Conservation (phyloP, 805 yeast genomes). For the Candida nonsorbophila region DNA sequence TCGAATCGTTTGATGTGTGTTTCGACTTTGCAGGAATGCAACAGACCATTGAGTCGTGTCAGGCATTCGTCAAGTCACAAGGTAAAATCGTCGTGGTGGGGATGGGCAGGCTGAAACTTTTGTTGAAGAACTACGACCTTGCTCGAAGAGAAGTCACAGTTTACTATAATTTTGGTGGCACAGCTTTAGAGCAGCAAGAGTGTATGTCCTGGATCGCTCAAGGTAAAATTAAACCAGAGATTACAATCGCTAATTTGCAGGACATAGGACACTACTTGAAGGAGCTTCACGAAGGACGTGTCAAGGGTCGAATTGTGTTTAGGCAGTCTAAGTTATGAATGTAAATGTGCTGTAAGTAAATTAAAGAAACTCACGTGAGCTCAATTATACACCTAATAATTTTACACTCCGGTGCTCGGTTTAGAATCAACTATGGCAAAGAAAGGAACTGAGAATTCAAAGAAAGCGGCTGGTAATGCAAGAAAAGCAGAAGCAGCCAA, state of each 20-base stretch:
- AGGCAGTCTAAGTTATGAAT: slow-evolving; percentile 1
- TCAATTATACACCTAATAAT: too few relatives aligned
- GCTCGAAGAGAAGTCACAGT: slow-evolving; percentile 38
- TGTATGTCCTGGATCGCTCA: slow-evolving; percentile 35
- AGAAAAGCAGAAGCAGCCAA: slow-evolving; percentile 61
- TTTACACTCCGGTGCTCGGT: too few relatives aligned
- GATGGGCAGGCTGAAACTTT: slow-evolving; percentile 28
- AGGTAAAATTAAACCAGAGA: slow-evolving; percentile 36
- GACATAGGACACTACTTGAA: slow-evolving; percentile 31
- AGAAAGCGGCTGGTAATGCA: slow-evolving; percentile 61
- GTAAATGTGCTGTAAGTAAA: background rate
- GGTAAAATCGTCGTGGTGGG: slow-evolving; percentile 43
- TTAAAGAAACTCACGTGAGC: background rate
- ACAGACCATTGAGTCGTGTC: slow-evolving; percentile 20
- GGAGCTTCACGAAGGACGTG: slow-evolving; percentile 30
- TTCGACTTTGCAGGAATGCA: slow-evolving; percentile 37
- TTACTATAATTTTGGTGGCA: slow-evolving; percentile 41
- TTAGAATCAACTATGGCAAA: too few relatives aligned
- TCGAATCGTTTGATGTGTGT: slow-evolving; percentile 32
- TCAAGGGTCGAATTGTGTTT: slow-evolving; percentile 41
- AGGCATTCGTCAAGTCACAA: slow-evolving; percentile 21
- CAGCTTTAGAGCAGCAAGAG: slow-evolving; percentile 37
- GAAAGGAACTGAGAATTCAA: slow-evolving; percentile 44
- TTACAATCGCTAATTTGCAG: slow-evolving; percentile 21
- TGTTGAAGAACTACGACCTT: slow-evolving; percentile 25